Conservation (phyloP, 805 yeast species). For the Candida berthetii region DNA sequence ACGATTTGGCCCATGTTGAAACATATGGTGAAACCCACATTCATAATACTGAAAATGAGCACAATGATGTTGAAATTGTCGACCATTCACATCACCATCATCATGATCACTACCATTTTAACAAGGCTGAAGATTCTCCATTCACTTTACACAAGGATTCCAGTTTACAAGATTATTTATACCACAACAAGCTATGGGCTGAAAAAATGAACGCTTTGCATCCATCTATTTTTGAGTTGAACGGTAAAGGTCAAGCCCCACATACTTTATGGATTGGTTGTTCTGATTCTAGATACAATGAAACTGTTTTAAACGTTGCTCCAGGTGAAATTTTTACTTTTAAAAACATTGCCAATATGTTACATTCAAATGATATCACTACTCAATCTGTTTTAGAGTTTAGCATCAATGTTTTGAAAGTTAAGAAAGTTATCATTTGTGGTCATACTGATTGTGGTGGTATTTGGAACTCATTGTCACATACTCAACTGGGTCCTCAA, state of each 20-base stretch:
- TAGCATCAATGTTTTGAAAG: constrained; percentile 80
- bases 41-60: too few species aligned
- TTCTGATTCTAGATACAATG: constrained; percentile 87
- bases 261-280: constrained; percentile 94
- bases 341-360: constrained; percentile 80
- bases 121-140: not conserved
- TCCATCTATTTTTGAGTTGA: constrained; percentile 24
- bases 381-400: constrained; percentile 78
- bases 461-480: constrained; percentile 68
- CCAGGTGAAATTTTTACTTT: constrained; percentile 92
- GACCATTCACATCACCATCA: too few species aligned
- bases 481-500: constrained; percentile 58
- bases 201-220: constrained; percentile 26
- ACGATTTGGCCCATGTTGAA: too few species aligned
- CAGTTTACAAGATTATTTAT: constrained; percentile 39
- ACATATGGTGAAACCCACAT: too few species aligned
- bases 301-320: constrained; percentile 62
- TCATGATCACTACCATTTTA: not conserved
- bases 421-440: constrained; percentile 75
- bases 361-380: constrained; percentile 62
- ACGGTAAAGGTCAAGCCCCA: constrained; percentile 85
- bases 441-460: constrained; percentile 98
- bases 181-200: constrained; percentile 39
- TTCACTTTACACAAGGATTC: constrained; percentile 38
- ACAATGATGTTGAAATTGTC: too few species aligned